phyloP scores from a whole-genome alignment of 768 basidiomycete genomes.

The Tulasnella calospora region DNA sequence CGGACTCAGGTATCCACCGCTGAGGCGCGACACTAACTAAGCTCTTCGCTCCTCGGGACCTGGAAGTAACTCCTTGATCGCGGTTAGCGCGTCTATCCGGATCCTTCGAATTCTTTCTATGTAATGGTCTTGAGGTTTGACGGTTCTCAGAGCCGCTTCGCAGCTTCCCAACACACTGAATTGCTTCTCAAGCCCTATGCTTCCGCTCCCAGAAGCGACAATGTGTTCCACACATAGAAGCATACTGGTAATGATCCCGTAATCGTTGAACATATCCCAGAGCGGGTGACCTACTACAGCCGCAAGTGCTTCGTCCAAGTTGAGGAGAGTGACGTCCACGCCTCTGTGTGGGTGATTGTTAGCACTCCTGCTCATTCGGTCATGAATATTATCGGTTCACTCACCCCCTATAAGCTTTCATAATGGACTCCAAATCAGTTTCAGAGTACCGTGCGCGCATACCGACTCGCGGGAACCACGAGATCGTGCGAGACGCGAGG shows the following conservation, averaged over 20 bases:
- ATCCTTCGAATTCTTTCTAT: too few relatives aligned
- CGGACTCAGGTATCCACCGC: not conserved
- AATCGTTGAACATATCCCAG: not conserved
- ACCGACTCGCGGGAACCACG: too few relatives aligned
- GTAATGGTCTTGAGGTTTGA: not conserved
- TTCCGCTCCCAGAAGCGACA: not conserved
- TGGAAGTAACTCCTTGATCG: not conserved
- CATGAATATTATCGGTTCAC: not conserved
- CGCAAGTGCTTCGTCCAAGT: not conserved
- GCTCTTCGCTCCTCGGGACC: not conserved
- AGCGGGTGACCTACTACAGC: not conserved
- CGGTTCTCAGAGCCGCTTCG: not conserved
- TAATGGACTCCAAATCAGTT: not conserved
- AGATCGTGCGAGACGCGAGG: not conserved
- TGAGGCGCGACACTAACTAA: not conserved
- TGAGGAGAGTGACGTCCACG: not conserved
- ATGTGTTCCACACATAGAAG: not conserved
- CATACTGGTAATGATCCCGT: not conserved
- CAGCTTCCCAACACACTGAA: not conserved
- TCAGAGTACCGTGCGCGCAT: accelerated
- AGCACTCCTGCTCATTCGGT: not conserved
- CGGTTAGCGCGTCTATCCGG: too few relatives aligned
- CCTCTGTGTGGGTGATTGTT: not conserved
- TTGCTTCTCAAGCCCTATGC: not conserved
- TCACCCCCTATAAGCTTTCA: not conserved